Evolutionary conservation across 768 basidiomycete species (phyloP).

Genomic region (Hericium coralloides): DNA sequence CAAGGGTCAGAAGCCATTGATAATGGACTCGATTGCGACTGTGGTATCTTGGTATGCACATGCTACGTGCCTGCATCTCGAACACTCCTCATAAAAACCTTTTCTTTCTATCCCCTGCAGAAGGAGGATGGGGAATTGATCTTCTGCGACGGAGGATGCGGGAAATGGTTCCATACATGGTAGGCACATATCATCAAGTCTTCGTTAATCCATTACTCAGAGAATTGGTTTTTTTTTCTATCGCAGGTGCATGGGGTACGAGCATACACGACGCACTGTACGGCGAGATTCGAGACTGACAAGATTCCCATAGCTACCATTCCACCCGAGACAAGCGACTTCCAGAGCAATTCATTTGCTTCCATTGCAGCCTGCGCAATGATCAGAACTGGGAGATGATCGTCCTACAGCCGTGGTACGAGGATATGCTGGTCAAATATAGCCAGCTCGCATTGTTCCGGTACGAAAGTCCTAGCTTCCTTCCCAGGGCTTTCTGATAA

Average conservation of each 20-base stretch:
- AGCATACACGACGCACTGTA: background rate
- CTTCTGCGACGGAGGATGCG: slow-evolving; percentile 67
- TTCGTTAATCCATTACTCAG: background rate
- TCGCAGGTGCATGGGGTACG: slow-evolving; percentile 54
- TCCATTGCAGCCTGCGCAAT: slow-evolving; percentile 42
- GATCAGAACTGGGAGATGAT: slow-evolving; percentile 68
- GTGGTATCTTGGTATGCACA: slow-evolving; percentile 43
- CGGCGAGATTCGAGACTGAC: background rate
- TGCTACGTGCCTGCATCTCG: background rate
- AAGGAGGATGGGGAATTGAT: slow-evolving; percentile 41
- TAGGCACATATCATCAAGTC: slow-evolving; percentile 22
- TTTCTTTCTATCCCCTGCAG: slow-evolving; percentile 25
- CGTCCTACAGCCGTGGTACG: slow-evolving; percentile 43
- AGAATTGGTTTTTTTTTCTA: background rate
- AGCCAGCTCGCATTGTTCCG: slow-evolving; percentile 65
- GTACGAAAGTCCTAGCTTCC: slow-evolving; percentile 24
- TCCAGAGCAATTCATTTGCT: slow-evolving; percentile 56
- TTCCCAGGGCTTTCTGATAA: background rate
- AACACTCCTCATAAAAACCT: background rate
- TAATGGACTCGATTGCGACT: slow-evolving; percentile 55
- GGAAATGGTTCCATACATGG: slow-evolving; percentile 73
- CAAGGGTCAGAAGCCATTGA: slow-evolving; percentile 20
- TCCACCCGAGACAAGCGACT: slow-evolving; percentile 46
- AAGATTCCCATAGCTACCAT: slow-evolving; percentile 47
- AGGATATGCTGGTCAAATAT: slow-evolving; percentile 53